These are phyloP conservation scores for Pleurotus cornucopiae DNA, from an alignment of 768 basidiomycete genomes.

Conservation along the genomic window DNA sequence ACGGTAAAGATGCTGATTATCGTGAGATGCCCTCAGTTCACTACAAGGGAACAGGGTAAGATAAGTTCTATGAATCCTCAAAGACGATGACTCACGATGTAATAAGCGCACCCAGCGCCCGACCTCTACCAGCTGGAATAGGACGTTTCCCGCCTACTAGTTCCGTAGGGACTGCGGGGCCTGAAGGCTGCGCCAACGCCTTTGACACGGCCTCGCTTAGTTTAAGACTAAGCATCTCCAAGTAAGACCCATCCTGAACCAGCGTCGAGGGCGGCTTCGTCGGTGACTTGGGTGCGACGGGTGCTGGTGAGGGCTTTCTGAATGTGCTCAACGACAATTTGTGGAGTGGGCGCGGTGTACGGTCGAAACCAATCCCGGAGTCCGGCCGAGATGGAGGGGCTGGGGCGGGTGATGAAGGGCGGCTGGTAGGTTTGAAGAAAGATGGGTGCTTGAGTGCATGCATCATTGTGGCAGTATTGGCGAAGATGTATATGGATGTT, in stretches of 20 bases:
- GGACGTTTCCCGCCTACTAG: conserved; percentile 63
- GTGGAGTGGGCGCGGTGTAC: conserved; percentile 45
- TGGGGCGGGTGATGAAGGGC: conserved; percentile 60
- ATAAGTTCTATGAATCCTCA: conserved; percentile 9
- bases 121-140: conserved; percentile 72
- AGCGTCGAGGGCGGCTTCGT: conserved; percentile 38
- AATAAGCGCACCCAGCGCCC: conserved; percentile 62
- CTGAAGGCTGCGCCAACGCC: conserved; percentile 62
- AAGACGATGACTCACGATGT: conserved; percentile 50
- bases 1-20: conserved; percentile 60
- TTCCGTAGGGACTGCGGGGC: conserved; percentile 47
- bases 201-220: conserved; percentile 80
- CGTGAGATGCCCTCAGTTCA: conserved; percentile 62
- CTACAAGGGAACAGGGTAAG: conserved; percentile 29
- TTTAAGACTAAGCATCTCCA: conserved; percentile 71
- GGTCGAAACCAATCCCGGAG: conserved; percentile 35
- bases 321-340: conserved; percentile 59
- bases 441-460: conserved; percentile 67
- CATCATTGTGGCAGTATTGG: conserved; percentile 37
- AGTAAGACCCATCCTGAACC: conserved; percentile 75
- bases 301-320: conserved; percentile 50
- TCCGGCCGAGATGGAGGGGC: conserved; percentile 32
- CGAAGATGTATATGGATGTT: conserved; percentile 12
- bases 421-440: conserved; percentile 60
- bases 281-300: conserved; percentile 21